These are phyloP conservation scores for Pestalotiopsis sp. DNA, from an alignment of 2,329 filamentous ascomycete genomes.

Conservation along the genomic window DNA sequence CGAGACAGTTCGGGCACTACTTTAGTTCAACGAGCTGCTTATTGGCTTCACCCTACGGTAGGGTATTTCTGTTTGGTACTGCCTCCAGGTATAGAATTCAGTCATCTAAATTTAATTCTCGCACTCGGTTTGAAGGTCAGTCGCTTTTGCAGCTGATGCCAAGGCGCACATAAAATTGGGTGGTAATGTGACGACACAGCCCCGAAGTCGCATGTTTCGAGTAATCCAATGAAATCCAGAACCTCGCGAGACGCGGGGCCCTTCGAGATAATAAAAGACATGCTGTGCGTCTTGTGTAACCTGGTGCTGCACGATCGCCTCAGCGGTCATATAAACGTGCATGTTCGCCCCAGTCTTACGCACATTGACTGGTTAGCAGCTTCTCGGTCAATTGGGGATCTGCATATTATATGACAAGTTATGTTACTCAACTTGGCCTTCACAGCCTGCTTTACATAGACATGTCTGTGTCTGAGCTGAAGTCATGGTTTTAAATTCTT, in stretches of 20 bases:
- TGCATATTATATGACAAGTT: background rate
- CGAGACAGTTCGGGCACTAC: too few species aligned
- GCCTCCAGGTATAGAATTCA: too few species aligned
- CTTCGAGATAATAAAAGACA: background rate
- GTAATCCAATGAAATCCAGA: background rate
- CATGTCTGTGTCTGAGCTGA: too few species aligned
- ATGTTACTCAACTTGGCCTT: background rate
- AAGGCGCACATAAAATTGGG: background rate
- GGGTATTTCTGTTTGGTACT: too few species aligned
- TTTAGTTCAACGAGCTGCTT: too few species aligned
- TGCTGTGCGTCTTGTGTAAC: background rate
- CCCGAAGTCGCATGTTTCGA: background rate
- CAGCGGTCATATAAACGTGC: background rate
- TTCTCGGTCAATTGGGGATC: background rate
- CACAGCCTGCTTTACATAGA: too few species aligned
- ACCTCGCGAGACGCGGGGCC: background rate
- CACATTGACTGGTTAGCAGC: background rate
- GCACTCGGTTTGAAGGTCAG: too few species aligned
- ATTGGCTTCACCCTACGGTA: too few species aligned
- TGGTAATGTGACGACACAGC: background rate
- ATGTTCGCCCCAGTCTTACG: background rate
- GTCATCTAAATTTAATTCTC: too few species aligned
- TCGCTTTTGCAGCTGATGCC: too few species aligned
- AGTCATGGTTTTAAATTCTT: too few species aligned
- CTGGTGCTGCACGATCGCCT: background rate